Evolutionary conservation across 179 eudicot species (phyloP), one percentile per base, ranked within the genome.

Genomic region (Spinacia oleracea): DNA sequence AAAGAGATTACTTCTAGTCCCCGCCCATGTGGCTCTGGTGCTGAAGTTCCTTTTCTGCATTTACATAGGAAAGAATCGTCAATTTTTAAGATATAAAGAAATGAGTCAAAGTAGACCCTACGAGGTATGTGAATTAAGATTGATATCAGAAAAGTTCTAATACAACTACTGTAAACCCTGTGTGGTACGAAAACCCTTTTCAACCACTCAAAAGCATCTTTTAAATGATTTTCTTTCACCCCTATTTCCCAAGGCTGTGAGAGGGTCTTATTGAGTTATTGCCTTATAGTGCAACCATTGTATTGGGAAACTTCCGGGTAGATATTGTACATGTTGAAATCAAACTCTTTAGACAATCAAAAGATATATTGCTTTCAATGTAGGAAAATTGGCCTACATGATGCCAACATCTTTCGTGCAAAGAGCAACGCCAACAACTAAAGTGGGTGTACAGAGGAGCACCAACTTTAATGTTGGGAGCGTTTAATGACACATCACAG

Each of bases 21-120:
- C 87, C 50, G 69, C 81, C 79, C 85, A 82, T 76, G 69, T 55
- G 58, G 72, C 50, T 78, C 66, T 72, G 45, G 85, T 78, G 72
- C 80, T 67, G 25, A 80, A 50, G 42, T 82, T 87, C 75, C 81
- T 87, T 76, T 76, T 80, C 90, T 87, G 88, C 76, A 81, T 77
- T 56, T 64, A 48, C 46, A 45, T 72, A 72, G 60, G 25, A 5
- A 4, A 29, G 7, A 20, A 31, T 20, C 8, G 20, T 63, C 74
- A 80, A 25, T 31, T 48, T 65, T 20, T 38, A 46, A 66, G 60
- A 60, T 27, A 56, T 68, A 23, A 58, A 73, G 62, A 81, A 60
- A 76, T 35, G 12, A 68, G 72, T 70, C 69, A 74, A 50, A 46
- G 8, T 23, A 77, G 35, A 71, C 64, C 63, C 59, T 35, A 15